Evolutionary conservation across 192 early-diverging fungal species (phyloP).

Genomic region (Phycomyces blakesleeanus): DNA sequence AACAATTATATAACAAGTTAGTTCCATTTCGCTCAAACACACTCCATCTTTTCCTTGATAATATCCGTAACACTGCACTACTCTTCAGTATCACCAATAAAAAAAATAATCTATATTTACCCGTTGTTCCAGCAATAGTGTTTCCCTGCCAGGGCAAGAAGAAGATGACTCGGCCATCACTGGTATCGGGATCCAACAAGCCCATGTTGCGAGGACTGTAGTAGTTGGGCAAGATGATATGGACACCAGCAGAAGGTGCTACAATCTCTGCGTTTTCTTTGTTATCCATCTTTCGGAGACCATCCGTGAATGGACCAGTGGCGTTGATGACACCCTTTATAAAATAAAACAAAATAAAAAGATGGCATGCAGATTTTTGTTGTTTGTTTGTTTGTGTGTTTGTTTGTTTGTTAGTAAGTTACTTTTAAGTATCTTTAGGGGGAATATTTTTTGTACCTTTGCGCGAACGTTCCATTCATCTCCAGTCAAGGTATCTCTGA

Average conservation of each 20-base stretch:
- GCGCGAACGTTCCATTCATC: conserved; percentile 82
- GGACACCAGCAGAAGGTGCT: conserved; percentile 88
- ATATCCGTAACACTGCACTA: no score
- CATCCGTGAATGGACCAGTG: conserved; percentile 72
- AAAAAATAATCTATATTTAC: conserved; percentile 19
- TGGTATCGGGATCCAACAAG: conserved; percentile 88
- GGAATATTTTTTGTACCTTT: conserved; percentile 40
- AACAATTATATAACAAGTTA: not conserved
- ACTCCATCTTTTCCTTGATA: no score
- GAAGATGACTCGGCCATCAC: conserved; percentile 95
- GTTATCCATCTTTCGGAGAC: conserved; percentile 87
- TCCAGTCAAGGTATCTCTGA: conserved; percentile 82
- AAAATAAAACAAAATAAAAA: not conserved
- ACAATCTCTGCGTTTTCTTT: conserved; percentile 78
- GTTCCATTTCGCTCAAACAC: no score
- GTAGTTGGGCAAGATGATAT: conserved; percentile 94
- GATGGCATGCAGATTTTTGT: no score
- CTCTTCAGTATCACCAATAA: no score
- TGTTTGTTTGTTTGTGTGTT: no score
- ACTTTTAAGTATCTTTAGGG: no score
- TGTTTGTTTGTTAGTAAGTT: no score
- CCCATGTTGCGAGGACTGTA: conserved; percentile 94
- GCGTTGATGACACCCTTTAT: conserved; percentile 89
- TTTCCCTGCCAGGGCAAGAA: conserved; percentile 97
- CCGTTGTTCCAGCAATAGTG: conserved; percentile 92